Percentiles rank a stretch among this genome's conserved stretches.
These are phyloP conservation scores for Pleurotus sapidus DNA, from an alignment of 768 basidiomycete species.

Conservation along the genomic window DNA sequence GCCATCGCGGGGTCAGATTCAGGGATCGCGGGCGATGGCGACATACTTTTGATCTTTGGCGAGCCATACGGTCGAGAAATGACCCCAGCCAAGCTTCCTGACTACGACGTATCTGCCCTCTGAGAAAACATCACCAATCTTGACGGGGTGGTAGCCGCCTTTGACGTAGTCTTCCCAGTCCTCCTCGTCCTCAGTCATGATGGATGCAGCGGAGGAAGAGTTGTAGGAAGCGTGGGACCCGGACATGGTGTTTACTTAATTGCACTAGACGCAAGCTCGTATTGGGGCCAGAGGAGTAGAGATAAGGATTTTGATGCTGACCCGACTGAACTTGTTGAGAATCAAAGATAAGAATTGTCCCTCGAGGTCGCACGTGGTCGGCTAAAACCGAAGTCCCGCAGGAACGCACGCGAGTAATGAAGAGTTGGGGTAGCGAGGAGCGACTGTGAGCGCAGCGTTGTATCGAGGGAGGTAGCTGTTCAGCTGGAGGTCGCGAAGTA, in stretches of 20 bases:
- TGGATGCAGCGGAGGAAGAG: slow-evolving; percentile 68
- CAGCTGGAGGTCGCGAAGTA: too few species aligned
- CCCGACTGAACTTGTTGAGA: background rate
- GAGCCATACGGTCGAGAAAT: slow-evolving; percentile 93
- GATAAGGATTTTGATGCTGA: slow-evolving; percentile 8
- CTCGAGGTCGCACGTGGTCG: too few species aligned
- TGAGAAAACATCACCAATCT: slow-evolving; percentile 89
- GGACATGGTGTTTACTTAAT: slow-evolving; percentile 28
- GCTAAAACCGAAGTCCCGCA: too few species aligned
- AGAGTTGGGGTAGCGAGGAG: too few species aligned
- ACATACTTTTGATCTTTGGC: slow-evolving; percentile 79
- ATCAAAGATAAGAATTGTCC: too few species aligned
- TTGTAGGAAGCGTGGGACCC: slow-evolving; percentile 66
- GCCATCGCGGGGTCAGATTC: slow-evolving; percentile 6
- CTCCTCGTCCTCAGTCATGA: slow-evolving; percentile 91
- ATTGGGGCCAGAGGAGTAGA: slow-evolving; percentile 6
- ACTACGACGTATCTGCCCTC: slow-evolving; percentile 88
- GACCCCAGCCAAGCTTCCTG: slow-evolving; percentile 94
- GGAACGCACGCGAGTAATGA: too few species aligned
- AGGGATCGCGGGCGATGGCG: slow-evolving; percentile 1
- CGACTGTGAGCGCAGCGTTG: too few species aligned
- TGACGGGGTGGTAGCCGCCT: slow-evolving; percentile 89
- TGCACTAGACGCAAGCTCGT: background rate
- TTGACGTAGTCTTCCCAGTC: slow-evolving; percentile 87
- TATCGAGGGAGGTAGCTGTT: too few species aligned